Evolutionary conservation across 805 yeast species (phyloP).

Genomic region (Spathaspora boniae): DNA sequence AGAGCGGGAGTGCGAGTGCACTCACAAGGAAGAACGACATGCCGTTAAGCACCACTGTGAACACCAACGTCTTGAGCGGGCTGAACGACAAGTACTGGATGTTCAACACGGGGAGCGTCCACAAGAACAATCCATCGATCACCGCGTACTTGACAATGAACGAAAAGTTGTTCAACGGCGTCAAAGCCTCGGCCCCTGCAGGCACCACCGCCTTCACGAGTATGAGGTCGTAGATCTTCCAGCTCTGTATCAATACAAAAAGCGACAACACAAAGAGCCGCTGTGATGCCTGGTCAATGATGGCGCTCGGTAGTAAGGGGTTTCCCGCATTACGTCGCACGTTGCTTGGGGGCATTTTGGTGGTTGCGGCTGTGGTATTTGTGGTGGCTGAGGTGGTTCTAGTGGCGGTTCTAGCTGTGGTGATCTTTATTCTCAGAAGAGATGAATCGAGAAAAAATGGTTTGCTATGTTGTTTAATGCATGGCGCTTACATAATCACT

Average conservation of each 20-base stretch:
- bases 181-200: constrained; percentile 20
- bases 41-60: constrained; percentile 44
- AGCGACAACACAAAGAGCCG: constrained; percentile 62
- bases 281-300: constrained; percentile 75
- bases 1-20: constrained; percentile 47
- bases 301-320: constrained; percentile 55
- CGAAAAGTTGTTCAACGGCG: constrained; percentile 46
- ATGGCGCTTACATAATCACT: not conserved
- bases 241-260: constrained; percentile 76
- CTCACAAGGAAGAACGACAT: constrained; percentile 54
- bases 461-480: too few species aligned
- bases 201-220: constrained; percentile 47
- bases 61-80: constrained; percentile 49
- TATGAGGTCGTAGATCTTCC: constrained; percentile 73
- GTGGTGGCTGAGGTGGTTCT: too few species aligned
- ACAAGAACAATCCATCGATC: constrained; percentile 68
- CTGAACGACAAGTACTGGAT: constrained; percentile 72
- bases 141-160: constrained; percentile 69
- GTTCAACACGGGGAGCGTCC: constrained; percentile 68
- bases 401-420: too few species aligned
- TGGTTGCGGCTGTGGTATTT: too few species aligned
- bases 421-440: too few species aligned
- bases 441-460: too few species aligned
- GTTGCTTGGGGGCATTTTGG: too few species aligned
- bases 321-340: constrained; percentile 4